phyloP scores from a whole-genome alignment of 164 flowering plant species.

The Tinospora cordifolia region DNA sequence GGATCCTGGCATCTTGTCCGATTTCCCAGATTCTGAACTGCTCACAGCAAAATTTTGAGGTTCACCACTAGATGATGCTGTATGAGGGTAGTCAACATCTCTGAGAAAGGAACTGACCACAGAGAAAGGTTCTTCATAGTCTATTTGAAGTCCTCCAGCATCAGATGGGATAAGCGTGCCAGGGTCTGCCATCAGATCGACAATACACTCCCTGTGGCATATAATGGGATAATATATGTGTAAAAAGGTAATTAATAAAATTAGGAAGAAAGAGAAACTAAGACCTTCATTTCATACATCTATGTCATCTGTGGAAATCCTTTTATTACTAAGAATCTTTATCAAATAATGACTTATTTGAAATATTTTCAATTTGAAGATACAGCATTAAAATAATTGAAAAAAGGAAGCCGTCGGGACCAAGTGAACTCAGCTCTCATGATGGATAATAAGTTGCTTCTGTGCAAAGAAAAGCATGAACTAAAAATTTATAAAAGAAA shows the following conservation, averaged over 20 bases:
- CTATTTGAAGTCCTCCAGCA: conserved; percentile 50
- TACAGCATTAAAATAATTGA: too few species aligned
- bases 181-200: conserved; percentile 94
- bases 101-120: conserved; percentile 40
- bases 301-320: neutral
- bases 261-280: neutral
- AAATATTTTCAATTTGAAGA: too few species aligned
- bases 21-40: conserved; percentile 32
- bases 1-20: conserved; percentile 30
- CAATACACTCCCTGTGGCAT: conserved; percentile 84
- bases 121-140: conserved; percentile 40
- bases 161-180: conserved; percentile 96
- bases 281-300: neutral
- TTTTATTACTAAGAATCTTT: too few species aligned
- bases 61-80: conserved; percentile 53
- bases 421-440: too few species aligned
- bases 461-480: neutral
- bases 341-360: too few species aligned
- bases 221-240: neutral
- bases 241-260: neutral
- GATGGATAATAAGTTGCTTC: neutral
- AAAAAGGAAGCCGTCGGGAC: too few species aligned
- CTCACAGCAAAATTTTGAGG: conserved; percentile 41
- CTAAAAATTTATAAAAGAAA: neutral
- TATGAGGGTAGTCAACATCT: conserved; percentile 37